Percentiles rank a stretch among this genome's conserved stretches.
These are phyloP conservation scores for Castanea crenata DNA, from an alignment of 306 rosid genomes.

Conservation along the genomic window DNA sequence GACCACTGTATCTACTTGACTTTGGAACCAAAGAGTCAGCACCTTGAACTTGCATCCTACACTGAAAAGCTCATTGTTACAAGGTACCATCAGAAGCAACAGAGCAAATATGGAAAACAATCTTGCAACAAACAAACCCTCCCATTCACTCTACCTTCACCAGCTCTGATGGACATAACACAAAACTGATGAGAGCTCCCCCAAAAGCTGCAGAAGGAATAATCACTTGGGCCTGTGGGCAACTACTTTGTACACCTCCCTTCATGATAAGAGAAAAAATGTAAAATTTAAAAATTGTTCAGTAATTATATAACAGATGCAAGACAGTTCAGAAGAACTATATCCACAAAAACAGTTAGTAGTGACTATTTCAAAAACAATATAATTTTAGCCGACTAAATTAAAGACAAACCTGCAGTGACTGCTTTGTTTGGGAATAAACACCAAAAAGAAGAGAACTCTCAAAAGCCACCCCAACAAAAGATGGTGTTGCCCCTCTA, in stretches of 20 bases:
- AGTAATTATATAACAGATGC: conserved; percentile 5
- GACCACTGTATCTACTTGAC: conserved; percentile 70
- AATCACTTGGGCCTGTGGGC: conserved; percentile 63
- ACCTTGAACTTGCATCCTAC: conserved; percentile 99
- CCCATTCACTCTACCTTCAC: conserved; percentile 61
- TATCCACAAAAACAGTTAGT: conserved; percentile 10
- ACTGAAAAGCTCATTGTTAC: conserved; percentile 57
- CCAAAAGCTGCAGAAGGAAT: conserved; percentile 85
- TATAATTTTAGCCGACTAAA: conserved; percentile 12
- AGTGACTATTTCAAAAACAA: too few relatives aligned
- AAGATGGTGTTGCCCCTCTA: conserved; percentile 94
- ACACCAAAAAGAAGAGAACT: conserved; percentile 88
- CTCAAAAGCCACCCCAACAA: conserved; percentile 86
- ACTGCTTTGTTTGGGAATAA: conserved; percentile 75
- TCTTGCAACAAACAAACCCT: conserved; percentile 6
- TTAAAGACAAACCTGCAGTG: conserved; percentile 69
- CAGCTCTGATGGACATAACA: conserved; percentile 88
- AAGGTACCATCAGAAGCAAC: conserved; percentile 21
- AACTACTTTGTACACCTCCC: conserved; percentile 62
- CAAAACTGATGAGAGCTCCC: conserved; percentile 84
- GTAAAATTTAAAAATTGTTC: conserved; percentile 1
- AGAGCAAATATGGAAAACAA: conserved; percentile 15
- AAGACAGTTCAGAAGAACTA: conserved; percentile 14
- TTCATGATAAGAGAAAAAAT: conserved; percentile 33
- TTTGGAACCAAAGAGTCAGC: conserved; percentile 67